These are phyloP conservation scores for Camellia lanceoleosa DNA, from an alignment of 148 eudicot genomes.

Conservation along the genomic window DNA sequence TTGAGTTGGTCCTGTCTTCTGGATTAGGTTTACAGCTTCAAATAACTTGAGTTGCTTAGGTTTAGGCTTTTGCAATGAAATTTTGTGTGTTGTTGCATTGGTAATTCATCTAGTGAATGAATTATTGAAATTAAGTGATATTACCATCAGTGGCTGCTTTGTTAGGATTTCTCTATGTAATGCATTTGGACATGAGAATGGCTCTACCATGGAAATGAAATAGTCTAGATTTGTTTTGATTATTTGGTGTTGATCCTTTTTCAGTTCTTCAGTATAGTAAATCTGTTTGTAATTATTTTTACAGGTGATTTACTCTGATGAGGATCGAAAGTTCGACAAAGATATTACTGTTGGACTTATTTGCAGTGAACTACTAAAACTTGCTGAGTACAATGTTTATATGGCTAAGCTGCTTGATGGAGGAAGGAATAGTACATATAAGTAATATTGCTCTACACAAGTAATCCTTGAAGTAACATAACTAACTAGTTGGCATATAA, in stretches of 20 bases:
- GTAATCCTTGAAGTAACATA: slow-evolving; percentile 7
- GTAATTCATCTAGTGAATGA: not conserved
- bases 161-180: not conserved
- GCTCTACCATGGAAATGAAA: not conserved
- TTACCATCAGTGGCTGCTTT: not conserved
- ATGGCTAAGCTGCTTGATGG: slow-evolving; percentile 92
- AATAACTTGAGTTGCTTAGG: not conserved
- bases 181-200: not conserved
- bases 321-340: slow-evolving; percentile 89
- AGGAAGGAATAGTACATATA: slow-evolving; percentile 86
- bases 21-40: slow-evolving; percentile 3
- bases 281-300: not conserved
- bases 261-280: not conserved
- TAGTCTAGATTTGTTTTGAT: not conserved
- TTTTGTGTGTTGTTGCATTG: not conserved
- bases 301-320: slow-evolving; percentile 88
- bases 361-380: slow-evolving; percentile 67
- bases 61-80: not conserved
- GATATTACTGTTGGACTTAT: slow-evolving; percentile 89
- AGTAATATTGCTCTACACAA: not conserved
- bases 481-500: slow-evolving; percentile 19
- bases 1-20: not conserved
- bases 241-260: not conserved
- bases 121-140: not conserved
- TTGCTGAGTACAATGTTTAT: slow-evolving; percentile 85